Percentiles rank a stretch among this genome's conserved stretches.
These are phyloP conservation scores for Pseudogymnoascus sp. DNA, from an alignment of 2,329 filamentous ascomycete species.

Conservation along the genomic window DNA sequence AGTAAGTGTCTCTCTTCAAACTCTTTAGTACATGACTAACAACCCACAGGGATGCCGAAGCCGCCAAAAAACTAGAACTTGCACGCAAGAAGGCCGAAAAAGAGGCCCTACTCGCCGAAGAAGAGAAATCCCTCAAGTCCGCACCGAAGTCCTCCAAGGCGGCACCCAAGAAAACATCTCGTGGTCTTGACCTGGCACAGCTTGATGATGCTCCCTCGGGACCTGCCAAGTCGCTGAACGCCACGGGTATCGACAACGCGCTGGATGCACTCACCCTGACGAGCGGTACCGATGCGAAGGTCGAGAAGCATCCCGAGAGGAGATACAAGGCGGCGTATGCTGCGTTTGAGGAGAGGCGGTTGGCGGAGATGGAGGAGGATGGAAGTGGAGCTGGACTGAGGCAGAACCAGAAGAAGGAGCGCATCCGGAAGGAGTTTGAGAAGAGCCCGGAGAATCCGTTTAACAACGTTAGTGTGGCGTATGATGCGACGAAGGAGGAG, in stretches of 20 bases:
- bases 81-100: conserved; percentile 89
- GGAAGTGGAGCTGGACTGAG: conserved; percentile 65
- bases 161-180: conserved; percentile 58
- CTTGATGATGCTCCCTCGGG: conserved; percentile 48
- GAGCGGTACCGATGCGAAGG: conserved; percentile 51
- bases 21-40: neutral
- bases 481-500: conserved; percentile 76
- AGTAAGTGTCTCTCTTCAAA: conserved; percentile 48
- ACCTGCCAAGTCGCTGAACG: conserved; percentile 59
- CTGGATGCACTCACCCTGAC: conserved; percentile 75
- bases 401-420: conserved; percentile 75
- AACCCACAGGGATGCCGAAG: conserved; percentile 65
- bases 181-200: conserved; percentile 66
- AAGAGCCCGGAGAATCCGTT: conserved; percentile 93
- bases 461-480: conserved; percentile 71
- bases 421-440: conserved; percentile 87
- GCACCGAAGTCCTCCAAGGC: conserved; percentile 57
- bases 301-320: conserved; percentile 84
- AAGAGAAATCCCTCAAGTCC: conserved; percentile 71
- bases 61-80: conserved; percentile 72
- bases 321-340: conserved; percentile 81
- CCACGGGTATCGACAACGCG: conserved; percentile 86
- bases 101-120: conserved; percentile 73
- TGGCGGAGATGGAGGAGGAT: conserved; percentile 81
- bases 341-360: conserved; percentile 70